A percentile compares a stretch with the other conserved stretches of the same genome.
phyloP scores from a whole-genome alignment of 169 alveolate species.

The Babesia ovis region DNA sequence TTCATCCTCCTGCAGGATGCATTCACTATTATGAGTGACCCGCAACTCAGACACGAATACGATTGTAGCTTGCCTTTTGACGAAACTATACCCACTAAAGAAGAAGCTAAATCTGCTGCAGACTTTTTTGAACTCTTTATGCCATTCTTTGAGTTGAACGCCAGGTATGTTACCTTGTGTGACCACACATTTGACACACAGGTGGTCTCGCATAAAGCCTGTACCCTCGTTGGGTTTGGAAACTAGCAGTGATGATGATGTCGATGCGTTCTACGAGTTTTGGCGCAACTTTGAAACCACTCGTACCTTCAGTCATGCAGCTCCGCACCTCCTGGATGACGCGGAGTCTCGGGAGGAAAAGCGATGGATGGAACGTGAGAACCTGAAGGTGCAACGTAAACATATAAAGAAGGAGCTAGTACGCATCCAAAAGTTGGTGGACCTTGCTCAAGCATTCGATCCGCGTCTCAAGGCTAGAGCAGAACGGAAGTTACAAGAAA shows the following conservation, averaged over 20 bases:
- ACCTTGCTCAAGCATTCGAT: slow-evolving; percentile 83
- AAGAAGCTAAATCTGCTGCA: slow-evolving; percentile 69
- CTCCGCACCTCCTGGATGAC: slow-evolving; percentile 87
- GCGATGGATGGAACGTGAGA: slow-evolving; percentile 93
- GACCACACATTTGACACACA: slow-evolving; percentile 66
- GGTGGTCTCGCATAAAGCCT: slow-evolving; percentile 90
- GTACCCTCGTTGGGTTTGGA: slow-evolving; percentile 90
- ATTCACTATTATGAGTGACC: slow-evolving; percentile 84
- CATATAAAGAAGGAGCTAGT: slow-evolving; percentile 85
- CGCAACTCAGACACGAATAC: slow-evolving; percentile 83
- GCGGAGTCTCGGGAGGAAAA: slow-evolving; percentile 92
- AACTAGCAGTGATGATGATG: slow-evolving; percentile 81
- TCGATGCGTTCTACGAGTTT: slow-evolving; percentile 86
- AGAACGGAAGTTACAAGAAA: slow-evolving; percentile 73
- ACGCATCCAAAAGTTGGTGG: slow-evolving; percentile 88
- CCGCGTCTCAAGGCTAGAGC: slow-evolving; percentile 70
- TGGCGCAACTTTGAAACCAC: slow-evolving; percentile 89
- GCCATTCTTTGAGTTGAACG: slow-evolving; percentile 73
- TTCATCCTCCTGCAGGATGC: slow-evolving; percentile 91
- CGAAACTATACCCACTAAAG: slow-evolving; percentile 87
- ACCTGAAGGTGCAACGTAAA: slow-evolving; percentile 86
- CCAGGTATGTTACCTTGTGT: slow-evolving; percentile 35
- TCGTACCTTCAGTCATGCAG: slow-evolving; percentile 89
- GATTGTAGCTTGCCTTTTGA: slow-evolving; percentile 92
- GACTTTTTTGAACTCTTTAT: slow-evolving; percentile 79